Base-by-base conservation (phyloP, 441 rosid species). In the Breynia disticha region DNA sequence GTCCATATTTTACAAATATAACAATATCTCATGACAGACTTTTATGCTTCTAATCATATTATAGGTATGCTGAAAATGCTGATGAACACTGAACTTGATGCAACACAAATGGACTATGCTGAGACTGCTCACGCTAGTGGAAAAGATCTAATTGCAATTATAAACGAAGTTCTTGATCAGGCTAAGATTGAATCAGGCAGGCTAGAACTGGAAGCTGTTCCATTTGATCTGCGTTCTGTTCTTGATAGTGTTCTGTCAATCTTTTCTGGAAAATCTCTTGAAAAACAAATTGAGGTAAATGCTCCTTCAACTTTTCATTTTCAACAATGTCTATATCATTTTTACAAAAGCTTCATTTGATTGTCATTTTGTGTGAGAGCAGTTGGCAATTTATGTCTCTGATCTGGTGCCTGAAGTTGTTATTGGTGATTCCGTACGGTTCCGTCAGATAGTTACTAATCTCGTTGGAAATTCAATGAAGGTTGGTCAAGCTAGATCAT, bases 121-220 rank as follows among this genome's bases (percentile, higher is more conserved):
- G 73, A 80, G 74, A 86, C 95, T 66, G 98, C 98, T 67, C 93
- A 84, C 74, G 71, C 57, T 41, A 86, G 97, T 57, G 98, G 98
- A 63, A 81, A 72, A 54, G 96, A 81, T 75, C 82, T 93, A 46
- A 86, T 84, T 62, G 80, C 84, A 42, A 55, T 93, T 55, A 88
- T 93, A 71, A 86, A 83, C 22, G 95, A 79, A 56, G 97, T 93
- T 67, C 96, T 93, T 65, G 98, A 93, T 75, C 97, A 86, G 67
- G 95, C 97, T 24, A 93, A 93, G 86, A 89, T 93, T 69, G 98
- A 93, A 77, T 88, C 97, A 11, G 95, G 96, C 65, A 80, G 84
- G 83, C 88, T 93, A 20, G 98, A 93, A 61, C 78, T 85, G 2
- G 98, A 93, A 64, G 69, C 74, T 16, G 97, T 89, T 47, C 82